Base-by-base conservation (phyloP, 2,329 filamentous ascomycete genomes). In the Fusarium graminum region DNA sequence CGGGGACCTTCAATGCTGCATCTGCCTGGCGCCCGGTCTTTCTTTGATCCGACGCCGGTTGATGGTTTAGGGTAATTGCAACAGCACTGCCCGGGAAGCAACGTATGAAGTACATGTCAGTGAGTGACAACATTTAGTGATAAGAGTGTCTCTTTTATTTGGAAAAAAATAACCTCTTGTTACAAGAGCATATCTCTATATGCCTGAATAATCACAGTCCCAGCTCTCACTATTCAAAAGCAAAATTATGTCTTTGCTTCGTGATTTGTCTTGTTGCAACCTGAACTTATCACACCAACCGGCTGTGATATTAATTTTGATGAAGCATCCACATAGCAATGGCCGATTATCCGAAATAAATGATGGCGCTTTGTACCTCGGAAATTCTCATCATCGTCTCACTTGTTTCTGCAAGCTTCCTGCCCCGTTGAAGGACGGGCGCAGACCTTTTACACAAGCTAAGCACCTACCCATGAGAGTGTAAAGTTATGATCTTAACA, bases 31-130 rank as follows among this genome's bases (percentile, higher is more conserved):
- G 12, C 4, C 3, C 51, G 65, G 65, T 8, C 1, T 7, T 51
- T 57, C 22, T 14, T 68, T 67, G 32, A 34, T 68, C 65, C 65
- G 65, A 14, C 3, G 1, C 5, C 0, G 3, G 3, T 6, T 4
- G 4, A 0, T 6, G 11, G 19, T 59, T 19, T 11, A 59, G 56
- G 53, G 56, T 59, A 58, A 7, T 12, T 1, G 1, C 4, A 11
- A 7, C 6, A 8, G 16, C 25, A 34, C n/a, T 11, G 16, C 28
- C n/a, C 17, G 6, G 13, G 28, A 14, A 7, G 16, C 10, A n/a
- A 17, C n/a, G n/a, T 9, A 36, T 4, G 22, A 6, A 22, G 22
- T 22, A 22, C 6, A 22, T 32, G n/a, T n/a, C n/a, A n/a, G n/a
- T 22, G 6, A 22, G 22, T 22, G 22, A 22, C 6, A 22, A 22